Base-by-base conservation (phyloP, 352 stramenopile species). In the Globisporangium lucens region DNA sequence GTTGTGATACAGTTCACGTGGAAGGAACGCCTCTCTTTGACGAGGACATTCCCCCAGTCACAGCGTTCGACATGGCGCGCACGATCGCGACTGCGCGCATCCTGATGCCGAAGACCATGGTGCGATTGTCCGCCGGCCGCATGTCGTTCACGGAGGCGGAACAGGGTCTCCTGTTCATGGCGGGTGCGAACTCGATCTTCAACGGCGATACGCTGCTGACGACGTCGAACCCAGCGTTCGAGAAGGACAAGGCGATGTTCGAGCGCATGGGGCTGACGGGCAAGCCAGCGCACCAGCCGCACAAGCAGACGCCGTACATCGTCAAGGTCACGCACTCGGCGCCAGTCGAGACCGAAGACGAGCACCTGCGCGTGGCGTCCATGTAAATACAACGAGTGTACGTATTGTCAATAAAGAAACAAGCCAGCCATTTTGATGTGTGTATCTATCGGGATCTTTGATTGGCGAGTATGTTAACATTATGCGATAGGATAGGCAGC, bases 141-240 rank as follows among this genome's bases (percentile, higher is more conserved):
- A 90, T 99, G 71, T 98, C 93, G 52, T 99, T 99, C 76, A 95
- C 89, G 61, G 88, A 99, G 69, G 94, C 94, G 4, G 97, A 99
- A 74, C 97, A 99, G 77, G 97, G 85, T 7, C 77, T 98, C 61
- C 97, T 98, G 80, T 99, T 99, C 83, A 96, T 98, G 80, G 96
- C 96, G 6, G 97, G 97, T 22, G 97, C 97, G 64, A 99, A 99
- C 87, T 98, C 94, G 65, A 99, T 99, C 78, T 99, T 99, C 75
- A 99, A 98, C 78, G 97, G 97, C 36, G 97, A 99, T 80, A 98
- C 95, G 77, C 84, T 99, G 52, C 80, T 99, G 47, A 99, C 97
- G 35, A 99, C 97, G 20, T 77, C 89, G 65, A 99, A 99, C 83
- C 95, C 95, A 24, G 95, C 94, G 68, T 98, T 99, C 73, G 93